Evolutionary conservation across 2,329 filamentous ascomycete species (phyloP), one percentile per base, ranked within the genome.

Genomic region (Diatrype stigma): DNA sequence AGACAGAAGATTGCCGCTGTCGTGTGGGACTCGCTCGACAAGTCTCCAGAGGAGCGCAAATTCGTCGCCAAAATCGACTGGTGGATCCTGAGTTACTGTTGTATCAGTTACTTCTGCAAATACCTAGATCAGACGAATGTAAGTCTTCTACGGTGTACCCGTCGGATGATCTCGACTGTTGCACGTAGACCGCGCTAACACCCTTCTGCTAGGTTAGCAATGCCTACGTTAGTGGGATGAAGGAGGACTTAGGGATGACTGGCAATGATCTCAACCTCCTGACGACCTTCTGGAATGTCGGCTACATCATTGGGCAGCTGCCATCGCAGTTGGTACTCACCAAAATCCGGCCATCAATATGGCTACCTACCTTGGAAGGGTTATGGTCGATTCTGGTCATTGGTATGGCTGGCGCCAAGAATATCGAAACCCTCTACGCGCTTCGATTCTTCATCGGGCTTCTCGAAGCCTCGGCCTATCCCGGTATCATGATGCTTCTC

Each of bases 181-280:
- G 4, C 14, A 37, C 4, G 12, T 17, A 16, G 12, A 14, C 34
- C n/a, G 6, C 4, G 34, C 34, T 37, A 17, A 37, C 34, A 37
- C n/a, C 34, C 12, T 17, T 12, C 34, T 17, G 34, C 16, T 17
- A 37, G 34, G 62, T 78, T 42, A 70, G 70, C 51, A 78, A 78
- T 57, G 76, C 76, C 3, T 79, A 76, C 49, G 66, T 75, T 21
- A 70, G 71, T 23, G 71, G 77, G 54, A 75, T 78, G 75, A 55
- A 67, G 46, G 68, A 78, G 51, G 69, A 79, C 42, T 68, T 81
- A 3, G 54, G 66, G 30, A 69, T 79, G 58, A 66, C 70, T 2
- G 62, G 69, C 45, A 67, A 77, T 55, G 64, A 74, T 54, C 63
- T 74, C 19, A 70, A 63, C n/a, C 75, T 70, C 68, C 71, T 75